Conservation (phyloP, 139 green algal species). For the Coccomyxa sp. region DNA sequence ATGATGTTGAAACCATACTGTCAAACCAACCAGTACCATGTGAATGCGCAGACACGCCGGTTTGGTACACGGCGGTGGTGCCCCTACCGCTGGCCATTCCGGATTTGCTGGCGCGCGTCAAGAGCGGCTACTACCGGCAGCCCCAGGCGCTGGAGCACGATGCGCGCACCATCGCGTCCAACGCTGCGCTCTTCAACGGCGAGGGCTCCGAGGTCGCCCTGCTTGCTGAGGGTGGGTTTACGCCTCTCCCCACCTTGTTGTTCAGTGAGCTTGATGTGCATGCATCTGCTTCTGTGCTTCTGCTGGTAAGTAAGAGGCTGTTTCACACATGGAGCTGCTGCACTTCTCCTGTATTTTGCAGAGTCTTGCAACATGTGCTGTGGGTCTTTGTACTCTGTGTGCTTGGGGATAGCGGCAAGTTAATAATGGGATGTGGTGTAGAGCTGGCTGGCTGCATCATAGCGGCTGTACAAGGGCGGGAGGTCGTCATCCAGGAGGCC, state of each 20-base stretch:
- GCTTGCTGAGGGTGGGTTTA: conserved; percentile 3
- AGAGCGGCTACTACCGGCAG: conserved; percentile 41
- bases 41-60: not conserved
- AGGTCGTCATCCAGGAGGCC: not conserved
- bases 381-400: too few species aligned
- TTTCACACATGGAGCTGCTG: too few species aligned
- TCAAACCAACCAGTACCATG: too few species aligned
- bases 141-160: conserved; percentile 32
- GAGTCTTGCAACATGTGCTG: too few species aligned
- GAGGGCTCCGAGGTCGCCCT: conserved; percentile 18
- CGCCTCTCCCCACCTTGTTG: not conserved
- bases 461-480: not conserved
- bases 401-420: too few species aligned
- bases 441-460: conserved; percentile 7
- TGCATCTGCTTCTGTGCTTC: too few species aligned
- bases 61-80: conserved; percentile 20
- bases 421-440: not conserved
- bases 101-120: conserved; percentile 28
- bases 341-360: too few species aligned
- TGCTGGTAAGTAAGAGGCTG: too few species aligned
- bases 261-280: not conserved
- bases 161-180: conserved; percentile 30
- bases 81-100: conserved; percentile 43
- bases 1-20: too few species aligned
- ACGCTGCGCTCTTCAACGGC: conserved; percentile 48